Evolutionary conservation across 2,329 filamentous ascomycete genomes (phyloP).

Genomic region (Incumbomyces lentus): DNA sequence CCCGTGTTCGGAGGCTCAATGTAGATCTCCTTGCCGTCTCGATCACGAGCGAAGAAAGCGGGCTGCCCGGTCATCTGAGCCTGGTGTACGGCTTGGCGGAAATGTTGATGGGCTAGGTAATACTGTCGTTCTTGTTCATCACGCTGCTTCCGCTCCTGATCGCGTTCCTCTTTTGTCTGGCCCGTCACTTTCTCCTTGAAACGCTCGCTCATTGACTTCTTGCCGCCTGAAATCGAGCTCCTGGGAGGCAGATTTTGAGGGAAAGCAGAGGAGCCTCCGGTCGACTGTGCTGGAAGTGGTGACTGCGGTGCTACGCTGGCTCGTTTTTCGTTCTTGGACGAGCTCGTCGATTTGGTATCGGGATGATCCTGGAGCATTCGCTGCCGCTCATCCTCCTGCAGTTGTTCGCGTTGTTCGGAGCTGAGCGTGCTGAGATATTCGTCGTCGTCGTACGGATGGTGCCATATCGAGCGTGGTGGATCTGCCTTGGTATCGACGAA

Average conservation of each 20-base stretch:
- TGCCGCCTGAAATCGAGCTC: slow-evolving; percentile 13
- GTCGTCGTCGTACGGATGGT: slow-evolving; percentile 52
- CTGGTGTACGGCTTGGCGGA: slow-evolving; percentile 41
- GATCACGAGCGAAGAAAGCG: slow-evolving; percentile 45
- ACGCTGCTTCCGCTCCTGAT: slow-evolving; percentile 34
- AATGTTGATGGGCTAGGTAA: slow-evolving; percentile 43
- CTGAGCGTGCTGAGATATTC: slow-evolving; percentile 41
- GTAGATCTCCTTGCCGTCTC: slow-evolving; percentile 46
- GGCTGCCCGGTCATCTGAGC: slow-evolving; percentile 47
- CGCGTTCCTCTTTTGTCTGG: slow-evolving; percentile 47
- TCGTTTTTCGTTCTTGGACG: slow-evolving; percentile 18
- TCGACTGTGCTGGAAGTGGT: slow-evolving; percentile 11
- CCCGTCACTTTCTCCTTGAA: slow-evolving; percentile 51
- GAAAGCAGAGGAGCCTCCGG: neutral
- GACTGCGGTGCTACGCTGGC: slow-evolving; percentile 20
- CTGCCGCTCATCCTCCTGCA: slow-evolving; percentile 28
- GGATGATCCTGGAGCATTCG: slow-evolving; percentile 31
- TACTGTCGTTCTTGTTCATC: slow-evolving; percentile 41
- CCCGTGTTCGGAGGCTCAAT: slow-evolving; percentile 43
- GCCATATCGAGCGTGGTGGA: slow-evolving; percentile 50
- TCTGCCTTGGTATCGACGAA: slow-evolving; percentile 48
- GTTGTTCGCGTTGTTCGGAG: slow-evolving; percentile 39
- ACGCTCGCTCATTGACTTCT: slow-evolving; percentile 42
- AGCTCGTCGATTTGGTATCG: slow-evolving; percentile 13
- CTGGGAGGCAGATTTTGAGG: slow-evolving; percentile 12